phyloP scores from a whole-genome alignment of 331 rosid genomes.

The Erythrophleum ivorense region DNA sequence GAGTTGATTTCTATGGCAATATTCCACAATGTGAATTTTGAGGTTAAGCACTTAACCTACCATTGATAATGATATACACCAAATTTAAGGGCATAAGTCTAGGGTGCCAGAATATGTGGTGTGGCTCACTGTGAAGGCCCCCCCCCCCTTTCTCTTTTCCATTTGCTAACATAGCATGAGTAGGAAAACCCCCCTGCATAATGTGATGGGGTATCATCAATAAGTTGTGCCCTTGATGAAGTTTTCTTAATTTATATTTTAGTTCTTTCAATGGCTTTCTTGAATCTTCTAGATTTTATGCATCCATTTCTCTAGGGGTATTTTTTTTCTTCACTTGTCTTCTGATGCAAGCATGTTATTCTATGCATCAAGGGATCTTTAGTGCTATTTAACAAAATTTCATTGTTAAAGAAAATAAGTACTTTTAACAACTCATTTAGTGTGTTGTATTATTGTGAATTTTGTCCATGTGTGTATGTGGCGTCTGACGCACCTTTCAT shows the following conservation, averaged over 20 bases:
- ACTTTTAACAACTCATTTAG: background rate
- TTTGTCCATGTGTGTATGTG: conserved; percentile 18
- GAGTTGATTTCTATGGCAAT: background rate
- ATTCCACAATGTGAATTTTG: conserved; percentile 5
- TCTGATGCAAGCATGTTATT: background rate
- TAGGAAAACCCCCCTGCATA: background rate
- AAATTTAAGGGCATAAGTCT: background rate
- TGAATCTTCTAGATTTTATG: conserved; percentile 3
- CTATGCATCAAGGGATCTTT: background rate
- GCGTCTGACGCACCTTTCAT: conserved; percentile 50
- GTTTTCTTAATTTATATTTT: background rate
- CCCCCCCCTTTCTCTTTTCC: background rate
- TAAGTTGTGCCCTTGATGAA: background rate
- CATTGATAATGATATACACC: background rate
- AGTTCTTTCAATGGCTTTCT: background rate
- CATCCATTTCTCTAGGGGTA: background rate
- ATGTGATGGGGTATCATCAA: background rate
- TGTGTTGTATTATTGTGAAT: conserved; percentile 16
- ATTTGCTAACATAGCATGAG: background rate
- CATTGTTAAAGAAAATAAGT: background rate
- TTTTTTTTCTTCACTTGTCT: conserved; percentile 15
- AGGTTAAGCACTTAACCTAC: background rate
- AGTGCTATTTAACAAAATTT: conserved; percentile 23
- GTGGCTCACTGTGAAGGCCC: background rate
- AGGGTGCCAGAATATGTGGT: background rate